Evolutionary conservation across 73 alveolate species (phyloP).

Genomic region (Paraurostyla sp.): DNA sequence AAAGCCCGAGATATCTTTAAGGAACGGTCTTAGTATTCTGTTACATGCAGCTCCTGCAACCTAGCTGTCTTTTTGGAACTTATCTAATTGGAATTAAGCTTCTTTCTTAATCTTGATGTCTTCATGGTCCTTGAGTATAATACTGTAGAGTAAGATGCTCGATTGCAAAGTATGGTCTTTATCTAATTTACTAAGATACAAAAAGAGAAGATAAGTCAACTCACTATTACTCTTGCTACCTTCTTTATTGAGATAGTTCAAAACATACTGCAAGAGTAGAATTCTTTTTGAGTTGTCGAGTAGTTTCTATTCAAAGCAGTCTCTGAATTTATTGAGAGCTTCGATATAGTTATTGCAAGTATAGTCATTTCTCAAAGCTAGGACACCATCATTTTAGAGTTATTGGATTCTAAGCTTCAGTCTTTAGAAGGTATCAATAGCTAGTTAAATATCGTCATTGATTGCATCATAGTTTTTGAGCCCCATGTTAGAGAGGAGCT

Average conservation of each 20-base stretch:
- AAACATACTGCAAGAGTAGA: conserved; percentile 4
- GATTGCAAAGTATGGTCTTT: neutral
- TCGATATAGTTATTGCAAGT: conserved; percentile 28
- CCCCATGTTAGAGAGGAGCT: conserved; percentile 30
- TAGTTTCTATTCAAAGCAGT: conserved; percentile 31
- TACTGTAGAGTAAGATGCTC: neutral
- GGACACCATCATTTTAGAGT: conserved; percentile 7
- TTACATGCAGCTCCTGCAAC: neutral
- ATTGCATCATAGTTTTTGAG: conserved; percentile 22
- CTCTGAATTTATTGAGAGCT: conserved; percentile 37
- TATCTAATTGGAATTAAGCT: conserved; percentile 5
- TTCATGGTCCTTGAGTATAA: conserved; percentile 22
- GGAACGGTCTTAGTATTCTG: conserved; percentile 27
- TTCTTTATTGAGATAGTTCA: conserved; percentile 2
- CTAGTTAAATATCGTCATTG: conserved; percentile 36
- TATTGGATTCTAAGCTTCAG: conserved; percentile 8
- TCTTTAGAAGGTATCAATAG: conserved; percentile 27
- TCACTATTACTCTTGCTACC: neutral
- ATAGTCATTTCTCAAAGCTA: conserved; percentile 4
- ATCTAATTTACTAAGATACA: conserved; percentile 4
- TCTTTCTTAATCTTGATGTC: conserved; percentile 50
- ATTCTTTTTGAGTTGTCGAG: conserved; percentile 13
- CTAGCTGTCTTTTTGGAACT: conserved; percentile 28
- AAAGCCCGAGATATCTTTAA: conserved; percentile 12
- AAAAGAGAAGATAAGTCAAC: neutral